Evolutionary conservation across 2,329 filamentous ascomycete genomes (phyloP).

Genomic region (Rhinocladiella mackenziei): DNA sequence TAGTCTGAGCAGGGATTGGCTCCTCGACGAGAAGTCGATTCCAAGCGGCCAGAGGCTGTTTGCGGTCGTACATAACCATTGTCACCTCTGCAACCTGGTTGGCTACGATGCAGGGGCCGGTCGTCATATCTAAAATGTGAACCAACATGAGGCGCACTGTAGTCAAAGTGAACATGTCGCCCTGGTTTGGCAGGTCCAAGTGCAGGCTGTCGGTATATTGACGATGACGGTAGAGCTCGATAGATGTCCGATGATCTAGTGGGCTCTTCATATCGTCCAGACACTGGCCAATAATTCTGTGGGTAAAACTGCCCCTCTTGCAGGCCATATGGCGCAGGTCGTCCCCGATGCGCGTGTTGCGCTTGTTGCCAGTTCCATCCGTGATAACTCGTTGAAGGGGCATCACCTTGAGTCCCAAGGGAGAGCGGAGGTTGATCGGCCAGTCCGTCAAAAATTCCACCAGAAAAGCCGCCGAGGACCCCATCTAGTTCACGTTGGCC

Average conservation of each 20-base stretch:
- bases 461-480: slow-evolving; percentile 8
- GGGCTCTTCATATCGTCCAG: neutral
- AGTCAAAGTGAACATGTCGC: slow-evolving; percentile 24
- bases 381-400: slow-evolving; percentile 9
- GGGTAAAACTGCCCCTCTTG: slow-evolving; percentile 8
- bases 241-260: slow-evolving; percentile 1
- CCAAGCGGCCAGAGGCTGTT: neutral
- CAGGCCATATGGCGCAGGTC: slow-evolving; percentile 9
- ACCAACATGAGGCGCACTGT: slow-evolving; percentile 5
- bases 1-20: slow-evolving; percentile 14
- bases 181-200: slow-evolving; percentile 3
- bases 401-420: slow-evolving; percentile 5
- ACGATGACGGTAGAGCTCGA: slow-evolving; percentile 1
- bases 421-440: slow-evolving; percentile 11
- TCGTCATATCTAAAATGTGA: slow-evolving; percentile 4
- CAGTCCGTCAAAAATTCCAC: slow-evolving; percentile 24
- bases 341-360: neutral
- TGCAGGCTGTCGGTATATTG: slow-evolving; percentile 1
- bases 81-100: slow-evolving; percentile 5
- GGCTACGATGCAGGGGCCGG: neutral
- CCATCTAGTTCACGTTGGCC: slow-evolving; percentile 3
- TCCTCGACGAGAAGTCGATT: slow-evolving; percentile 1
- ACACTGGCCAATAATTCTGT: slow-evolving; percentile 3
- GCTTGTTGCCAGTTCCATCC: slow-evolving; percentile 11
- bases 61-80: neutral